Percentiles rank a stretch among this genome's conserved stretches.
Evolutionary conservation across 1,139 yeast genomes (phyloP).

Genomic region (Debaryomyces sp.): DNA sequence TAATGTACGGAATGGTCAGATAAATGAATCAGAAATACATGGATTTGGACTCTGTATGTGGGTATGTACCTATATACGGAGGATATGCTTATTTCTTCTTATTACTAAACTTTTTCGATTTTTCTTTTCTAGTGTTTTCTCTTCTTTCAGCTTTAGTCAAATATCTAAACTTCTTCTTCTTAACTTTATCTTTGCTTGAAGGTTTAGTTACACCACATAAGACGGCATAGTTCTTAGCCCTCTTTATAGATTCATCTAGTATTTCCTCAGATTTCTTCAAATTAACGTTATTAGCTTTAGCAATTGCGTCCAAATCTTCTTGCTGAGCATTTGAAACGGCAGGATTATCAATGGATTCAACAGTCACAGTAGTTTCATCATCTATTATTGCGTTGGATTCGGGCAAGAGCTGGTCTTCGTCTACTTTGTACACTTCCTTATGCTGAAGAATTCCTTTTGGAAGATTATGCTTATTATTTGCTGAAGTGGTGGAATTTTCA

Average conservation of each 20-base stretch:
- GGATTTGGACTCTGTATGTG: background rate
- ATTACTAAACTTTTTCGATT: slow-evolving; percentile 26
- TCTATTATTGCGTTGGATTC: slow-evolving; percentile 51
- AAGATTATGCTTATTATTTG: slow-evolving; percentile 25
- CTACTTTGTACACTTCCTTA: slow-evolving; percentile 48
- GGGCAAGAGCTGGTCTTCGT: slow-evolving; percentile 37
- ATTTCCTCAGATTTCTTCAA: slow-evolving; percentile 61
- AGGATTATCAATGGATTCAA: slow-evolving; percentile 57
- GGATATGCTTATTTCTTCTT: background rate
- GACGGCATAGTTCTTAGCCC: slow-evolving; percentile 76
- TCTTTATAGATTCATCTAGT: slow-evolving; percentile 61
- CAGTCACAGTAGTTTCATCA: slow-evolving; percentile 64
- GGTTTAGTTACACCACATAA: slow-evolving; percentile 56
- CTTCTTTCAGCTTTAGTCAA: slow-evolving; percentile 78
- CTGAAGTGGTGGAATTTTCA: slow-evolving; percentile 29
- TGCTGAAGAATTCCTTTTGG: slow-evolving; percentile 45
- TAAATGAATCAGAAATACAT: background rate
- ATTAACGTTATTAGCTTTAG: slow-evolving; percentile 65
- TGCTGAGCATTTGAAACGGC: slow-evolving; percentile 32
- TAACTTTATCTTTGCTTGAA: slow-evolving; percentile 36
- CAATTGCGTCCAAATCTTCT: slow-evolving; percentile 52
- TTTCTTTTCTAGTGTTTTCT: slow-evolving; percentile 64
- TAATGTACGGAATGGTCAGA: background rate
- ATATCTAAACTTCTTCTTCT: slow-evolving; percentile 85
- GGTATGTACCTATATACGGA: background rate